Evolutionary conservation across 768 basidiomycete genomes (phyloP), one percentile per base, ranked within the genome.

Genomic region (Lentinula sp.): DNA sequence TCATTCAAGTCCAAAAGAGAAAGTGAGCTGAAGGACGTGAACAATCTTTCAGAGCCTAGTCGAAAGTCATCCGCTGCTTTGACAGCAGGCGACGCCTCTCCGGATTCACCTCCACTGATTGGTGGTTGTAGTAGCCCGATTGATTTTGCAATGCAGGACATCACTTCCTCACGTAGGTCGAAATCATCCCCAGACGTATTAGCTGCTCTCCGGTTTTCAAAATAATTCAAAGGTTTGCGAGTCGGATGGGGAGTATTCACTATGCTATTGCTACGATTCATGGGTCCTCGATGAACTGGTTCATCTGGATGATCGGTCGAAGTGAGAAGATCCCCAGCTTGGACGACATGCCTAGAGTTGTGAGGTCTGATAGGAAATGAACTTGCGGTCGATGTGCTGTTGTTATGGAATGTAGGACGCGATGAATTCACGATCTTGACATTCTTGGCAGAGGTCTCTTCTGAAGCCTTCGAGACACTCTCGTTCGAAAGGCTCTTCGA

Each of bases 121-220:
- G 93, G 87, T 3, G 95, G 91, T 64, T 97, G 95, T 23, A 93
- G 76, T 11, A 99, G 80, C 3, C 97, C 97, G 61, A 99, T 98
- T 2, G 94, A 96, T 71, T 96, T 95, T 1, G 96, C 95, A 62
- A 99, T 95, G 71, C 93, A 96, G 0, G 91, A 89, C 93, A 98
- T 95, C 35, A 99, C 95, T 65, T 93, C 95, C 65, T 95, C 93
- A 39, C 93, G 84, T n/a, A 98, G 83, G 70, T 98, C 93, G 65
- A 98, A 95, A 21, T 95, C 93, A 28, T 88, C 89, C 7, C 75
- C 76, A 35, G 79, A 71, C 57, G 78, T 63, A 10, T 70, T 69
- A 45, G 65, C 63, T 37, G 67, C 31, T 46, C 69, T 64, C 21
- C 65, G 63, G 32, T 64, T 65, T 50, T 68, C 62, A 52, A 75